Base-by-base conservation (phyloP, 2,329 filamentous ascomycete genomes). In the Emergomyces africanus region DNA sequence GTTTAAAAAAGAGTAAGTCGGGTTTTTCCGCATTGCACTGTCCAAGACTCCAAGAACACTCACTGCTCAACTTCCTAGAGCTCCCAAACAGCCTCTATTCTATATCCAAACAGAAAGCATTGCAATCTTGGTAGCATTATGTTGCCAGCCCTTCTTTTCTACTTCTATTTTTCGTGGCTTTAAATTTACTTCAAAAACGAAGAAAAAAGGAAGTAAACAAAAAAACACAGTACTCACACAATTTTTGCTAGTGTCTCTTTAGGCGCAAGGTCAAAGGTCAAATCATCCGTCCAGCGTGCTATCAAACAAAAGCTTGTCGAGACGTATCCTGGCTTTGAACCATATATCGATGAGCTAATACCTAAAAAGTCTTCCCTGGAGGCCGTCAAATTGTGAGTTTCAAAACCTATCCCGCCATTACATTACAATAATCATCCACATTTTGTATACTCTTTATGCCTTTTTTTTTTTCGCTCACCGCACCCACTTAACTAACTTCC, bases 281-380 rank as follows among this genome's bases (percentile, higher is more conserved):
- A 97, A 78, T 96, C 92, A 64, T 96, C 90, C 28, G 89, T 90
- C 59, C 91, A 96, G 78, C 89, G 94, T 69, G 83, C 79, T 64
- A 86, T 99, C 67, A 89, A 94, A 66, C 81, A 86, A 68, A 89
- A 89, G 69, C 83, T 97, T 65, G 79, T 94, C 64, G 81, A 89
- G 61, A 88, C 88, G 57, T 96, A 95, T 76, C 94, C 94, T 2
- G 83, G 89, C 57, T 86, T 97, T 57, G 84, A 85, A 65, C 88
- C 89, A 0, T 83, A 90, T 76, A 95, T 96, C 74, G 94, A 99
- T 74, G 89, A 95, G 72, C 85, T 97, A 67, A 81, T 99, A 65
- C 94, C 94, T 56, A 97, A 97, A 77, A 99, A 97, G 74, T 84
- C 88, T 61, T 89, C 94, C 63, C 79, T 97, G 58, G 88, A 92